Base-by-base conservation (phyloP, 768 basidiomycete species). In the Boletus fagicola region DNA sequence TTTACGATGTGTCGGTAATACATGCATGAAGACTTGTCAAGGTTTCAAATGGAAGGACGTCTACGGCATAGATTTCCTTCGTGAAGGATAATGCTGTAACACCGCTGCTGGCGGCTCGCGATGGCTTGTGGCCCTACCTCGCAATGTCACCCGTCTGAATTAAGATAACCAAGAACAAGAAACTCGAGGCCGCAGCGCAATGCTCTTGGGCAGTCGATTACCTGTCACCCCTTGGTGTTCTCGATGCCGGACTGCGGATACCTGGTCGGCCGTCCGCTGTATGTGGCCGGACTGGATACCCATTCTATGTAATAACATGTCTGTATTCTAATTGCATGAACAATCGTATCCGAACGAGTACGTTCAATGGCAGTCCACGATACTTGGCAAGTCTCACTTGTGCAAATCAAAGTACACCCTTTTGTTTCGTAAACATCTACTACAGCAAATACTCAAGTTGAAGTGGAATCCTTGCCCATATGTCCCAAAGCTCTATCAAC, bases 1-100 rank as follows among this genome's bases (percentile, higher is more conserved):
- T 71, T 70, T 57, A 70, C 68, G 50, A 74, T 69, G 48, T 68
- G 62, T 73, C 72, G 72, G 62, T 73, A 72, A 70, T 72, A 70
- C 64, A 73, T 71, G 64, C 66, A 60, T 66, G 68, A 74, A 73
- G 72, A 60, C 64, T 42, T 56, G 53, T 51, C 60, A 62, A 70
- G 63, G 57, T 70, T 53, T 4, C 56, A 53, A 59, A 58, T 56
- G 51, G 62, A 60, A 65, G 56, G 57, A 44, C 56, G 22, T 40
- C 51, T 49, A 8, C 53, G 45, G 50, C 42, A 56, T 62, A 53
- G 50, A 55, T 54, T 47, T 57, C 53, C 44, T 22, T 59, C 42
- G 50, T 62, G 62, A 67, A 66, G 67, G n/a, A 44, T 45, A 33
- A 49, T 58, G 31, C 48, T 49, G 28, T 54, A 48, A 39, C 44